A percentile compares a stretch with the other conserved stretches of the same genome.
Evolutionary conservation across 2,329 filamentous ascomycete genomes (phyloP).

Genomic region (Fusarium scirpi): DNA sequence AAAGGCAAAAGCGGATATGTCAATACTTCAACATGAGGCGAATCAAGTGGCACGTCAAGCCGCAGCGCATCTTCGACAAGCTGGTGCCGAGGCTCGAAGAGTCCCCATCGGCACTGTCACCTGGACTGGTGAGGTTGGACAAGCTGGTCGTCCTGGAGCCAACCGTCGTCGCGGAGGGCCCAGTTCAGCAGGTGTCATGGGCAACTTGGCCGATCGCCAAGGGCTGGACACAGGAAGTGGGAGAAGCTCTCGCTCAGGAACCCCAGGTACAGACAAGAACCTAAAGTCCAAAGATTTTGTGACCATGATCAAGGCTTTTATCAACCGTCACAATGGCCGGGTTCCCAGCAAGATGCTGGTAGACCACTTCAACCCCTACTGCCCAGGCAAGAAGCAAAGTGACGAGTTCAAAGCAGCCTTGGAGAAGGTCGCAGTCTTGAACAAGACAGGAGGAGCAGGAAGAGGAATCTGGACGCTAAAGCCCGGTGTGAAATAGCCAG

Average conservation of each 20-base stretch:
- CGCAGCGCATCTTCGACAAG: conserved; percentile 78
- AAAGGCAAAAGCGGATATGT: conserved; percentile 78
- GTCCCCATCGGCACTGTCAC: conserved; percentile 88
- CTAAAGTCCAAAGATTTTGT: conserved; percentile 72
- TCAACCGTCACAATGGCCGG: conserved; percentile 80
- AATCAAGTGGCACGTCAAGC: conserved; percentile 82
- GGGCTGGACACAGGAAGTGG: conserved; percentile 59
- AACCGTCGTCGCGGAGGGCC: conserved; percentile 64
- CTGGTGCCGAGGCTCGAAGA: conserved; percentile 76
- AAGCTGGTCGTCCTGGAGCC: conserved; percentile 76
- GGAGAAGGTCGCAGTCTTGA: conserved; percentile 78
- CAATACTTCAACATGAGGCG: conserved; percentile 85
- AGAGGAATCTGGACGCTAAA: conserved; percentile 67
- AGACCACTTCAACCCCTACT: conserved; percentile 88
- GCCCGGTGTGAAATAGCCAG: conserved; percentile 25
- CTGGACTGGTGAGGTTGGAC: conserved; percentile 90
- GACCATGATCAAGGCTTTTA: conserved; percentile 80
- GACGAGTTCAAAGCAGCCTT: conserved; percentile 86
- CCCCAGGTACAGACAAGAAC: conserved; percentile 55
- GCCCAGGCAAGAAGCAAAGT: conserved; percentile 71
- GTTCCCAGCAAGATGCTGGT: conserved; percentile 88
- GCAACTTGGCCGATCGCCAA: conserved; percentile 69
- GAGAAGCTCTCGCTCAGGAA: conserved; percentile 60
- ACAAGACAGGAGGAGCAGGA: conserved; percentile 67
- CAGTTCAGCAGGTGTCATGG: conserved; percentile 66